A percentile compares a stretch with the other conserved stretches of the same genome.
Conservation (phyloP, 805 yeast genomes). For the Komagataella pseudopastoris region DNA sequence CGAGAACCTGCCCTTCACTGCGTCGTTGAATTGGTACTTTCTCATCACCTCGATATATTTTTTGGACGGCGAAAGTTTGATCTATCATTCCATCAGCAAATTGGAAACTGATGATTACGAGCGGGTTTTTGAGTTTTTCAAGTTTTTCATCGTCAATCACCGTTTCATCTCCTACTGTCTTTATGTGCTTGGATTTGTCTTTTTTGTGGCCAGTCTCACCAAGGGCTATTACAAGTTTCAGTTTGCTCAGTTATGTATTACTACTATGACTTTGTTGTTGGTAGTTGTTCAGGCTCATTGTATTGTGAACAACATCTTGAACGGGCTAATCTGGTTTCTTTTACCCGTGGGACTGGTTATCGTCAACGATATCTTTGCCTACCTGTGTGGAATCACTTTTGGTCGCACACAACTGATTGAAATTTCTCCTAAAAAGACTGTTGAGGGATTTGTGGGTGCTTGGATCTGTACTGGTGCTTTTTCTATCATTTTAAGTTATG, state of each 20-base stretch:
- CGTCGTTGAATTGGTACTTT: slow-evolving; percentile 86
- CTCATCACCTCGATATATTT: slow-evolving; percentile 78
- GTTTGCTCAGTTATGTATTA: slow-evolving; percentile 84
- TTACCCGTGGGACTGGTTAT: slow-evolving; percentile 87
- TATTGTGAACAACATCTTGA: slow-evolving; percentile 77
- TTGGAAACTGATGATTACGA: background rate
- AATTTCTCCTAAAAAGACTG: slow-evolving; percentile 93
- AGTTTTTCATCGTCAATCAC: slow-evolving; percentile 41
- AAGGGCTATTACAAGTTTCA: slow-evolving; percentile 86
- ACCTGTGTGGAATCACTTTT: slow-evolving; percentile 91
- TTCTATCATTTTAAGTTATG: slow-evolving; percentile 51
- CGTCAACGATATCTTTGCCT: slow-evolving; percentile 92
- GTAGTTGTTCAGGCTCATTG: slow-evolving; percentile 93
- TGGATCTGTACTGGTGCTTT: slow-evolving; percentile 86
- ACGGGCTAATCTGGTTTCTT: slow-evolving; percentile 89
- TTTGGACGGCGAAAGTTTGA: slow-evolving; percentile 75
- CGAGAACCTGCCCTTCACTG: slow-evolving; percentile 71
- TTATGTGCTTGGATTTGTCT: slow-evolving; percentile 77
- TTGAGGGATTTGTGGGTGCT: slow-evolving; percentile 95
- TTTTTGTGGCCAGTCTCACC: slow-evolving; percentile 79
- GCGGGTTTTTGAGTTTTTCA: background rate
- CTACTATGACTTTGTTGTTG: slow-evolving; percentile 84
- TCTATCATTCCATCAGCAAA: slow-evolving; percentile 35
- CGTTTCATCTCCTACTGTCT: slow-evolving; percentile 72
- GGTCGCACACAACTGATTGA: slow-evolving; percentile 87